Base-by-base conservation (phyloP, 768 basidiomycete genomes). In the Boletus sp. region DNA sequence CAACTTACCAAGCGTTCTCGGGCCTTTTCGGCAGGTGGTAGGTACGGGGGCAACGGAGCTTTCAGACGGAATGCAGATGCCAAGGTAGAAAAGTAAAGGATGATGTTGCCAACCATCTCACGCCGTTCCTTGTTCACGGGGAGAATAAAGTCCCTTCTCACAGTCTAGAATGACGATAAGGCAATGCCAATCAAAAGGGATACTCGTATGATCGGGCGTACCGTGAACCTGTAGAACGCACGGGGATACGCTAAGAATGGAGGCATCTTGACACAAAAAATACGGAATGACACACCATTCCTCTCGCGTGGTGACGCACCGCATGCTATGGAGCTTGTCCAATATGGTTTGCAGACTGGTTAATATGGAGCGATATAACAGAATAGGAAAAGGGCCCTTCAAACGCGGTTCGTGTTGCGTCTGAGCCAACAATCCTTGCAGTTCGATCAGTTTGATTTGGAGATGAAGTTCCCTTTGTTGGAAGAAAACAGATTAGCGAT, bases 41-140 rank as follows among this genome's bases (percentile, higher is more conserved):
- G 81, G 69, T 94, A 98, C 0, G 97, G 93, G 0, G 97, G 94
- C n/a, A 99, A 75, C 2, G 97, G 97, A 6, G 92, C 85, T 65
- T 96, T 96, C 39, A 92, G 76, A 17, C 84, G 77, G 69, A 95
- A 90, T 1, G 88, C 87, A 2, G 88, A 82, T 4, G 90, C 83
- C 30, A 95, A 77, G 0, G 82, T 83, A 1, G 91, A 89, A 67
- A 93, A 88, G 68, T 86, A 93, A 10, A 99, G 80, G 53, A 98
- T 88, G 56, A 98, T 89, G 70, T 93, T 96, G 35, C 95, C 95
- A 44, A 85, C 92, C 90, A 99, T 92, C 67, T 97, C 95, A 4
- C 88, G 84, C 21, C 96, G 80, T 63, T 97, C 88, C 64, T 75
- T 81, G 64, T 90, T 97, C 44, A 96, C 94, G 1, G 96, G 95